Conservation (phyloP, 2,329 filamentous ascomycete species). For the Paecilomyces sp. region DNA sequence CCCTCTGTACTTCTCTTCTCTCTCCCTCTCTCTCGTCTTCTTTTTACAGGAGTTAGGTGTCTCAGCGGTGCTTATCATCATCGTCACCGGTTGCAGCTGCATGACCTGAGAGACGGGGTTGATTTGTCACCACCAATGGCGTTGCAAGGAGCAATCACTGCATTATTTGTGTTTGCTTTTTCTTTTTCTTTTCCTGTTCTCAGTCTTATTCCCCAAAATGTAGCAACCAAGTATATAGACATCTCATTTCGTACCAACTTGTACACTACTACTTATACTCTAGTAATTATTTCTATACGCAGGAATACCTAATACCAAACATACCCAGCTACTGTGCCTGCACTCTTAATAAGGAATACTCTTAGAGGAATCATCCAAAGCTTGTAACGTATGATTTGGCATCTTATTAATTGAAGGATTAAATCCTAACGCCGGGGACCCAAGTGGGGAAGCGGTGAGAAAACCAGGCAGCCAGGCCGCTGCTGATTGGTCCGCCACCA, state of each 20-base stretch:
- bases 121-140: not conserved
- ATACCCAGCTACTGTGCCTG: no score
- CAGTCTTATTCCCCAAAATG: not conserved
- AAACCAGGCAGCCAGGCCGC: not conserved
- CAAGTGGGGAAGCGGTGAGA: constrained; percentile 1
- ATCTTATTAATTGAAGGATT: not conserved
- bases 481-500: not conserved
- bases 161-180: not conserved
- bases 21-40: not conserved
- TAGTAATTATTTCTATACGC: no score
- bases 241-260: no score
- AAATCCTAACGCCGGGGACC: constrained; percentile 5
- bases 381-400: no score
- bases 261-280: no score
- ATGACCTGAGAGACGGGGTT: not conserved
- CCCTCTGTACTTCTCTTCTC: no score
- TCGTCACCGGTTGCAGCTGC: not conserved
- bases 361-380: no score
- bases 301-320: no score
- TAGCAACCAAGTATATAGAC: not conserved
- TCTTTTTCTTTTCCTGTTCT: no score
- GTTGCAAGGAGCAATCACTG: not conserved
- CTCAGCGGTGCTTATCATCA: not conserved
- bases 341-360: no score
- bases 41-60: not conserved